phyloP scores from a whole-genome alignment of 768 basidiomycete species.

The Porpolomopsis calyptriformis region DNA sequence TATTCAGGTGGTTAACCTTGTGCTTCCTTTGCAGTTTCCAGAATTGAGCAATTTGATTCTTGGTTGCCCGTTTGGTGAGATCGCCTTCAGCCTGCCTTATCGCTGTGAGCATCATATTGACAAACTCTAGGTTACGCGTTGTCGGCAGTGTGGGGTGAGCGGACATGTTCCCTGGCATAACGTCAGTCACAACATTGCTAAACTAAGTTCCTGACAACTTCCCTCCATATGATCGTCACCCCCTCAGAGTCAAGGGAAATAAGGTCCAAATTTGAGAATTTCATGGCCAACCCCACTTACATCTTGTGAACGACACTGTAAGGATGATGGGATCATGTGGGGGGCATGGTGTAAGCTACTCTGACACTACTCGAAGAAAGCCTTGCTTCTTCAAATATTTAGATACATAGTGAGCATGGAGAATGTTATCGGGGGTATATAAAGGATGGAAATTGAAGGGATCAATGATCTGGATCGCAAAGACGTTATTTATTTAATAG shows the following conservation, averaged over 20 bases:
- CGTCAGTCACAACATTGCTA: too few species aligned
- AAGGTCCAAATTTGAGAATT: too few species aligned
- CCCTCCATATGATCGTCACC: too few species aligned
- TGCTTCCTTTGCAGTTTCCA: background rate
- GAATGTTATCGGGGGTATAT: background rate
- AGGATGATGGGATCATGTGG: too few species aligned
- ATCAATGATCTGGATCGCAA: background rate
- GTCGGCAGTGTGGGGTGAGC: too few species aligned
- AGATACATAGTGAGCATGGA: background rate
- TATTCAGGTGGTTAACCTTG: background rate
- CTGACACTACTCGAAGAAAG: background rate
- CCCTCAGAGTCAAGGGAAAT: too few species aligned
- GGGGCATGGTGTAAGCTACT: too few species aligned
- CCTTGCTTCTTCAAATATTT: background rate
- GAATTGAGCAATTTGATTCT: background rate
- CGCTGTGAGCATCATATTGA: background rate
- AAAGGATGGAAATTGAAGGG: background rate
- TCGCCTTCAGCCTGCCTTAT: background rate
- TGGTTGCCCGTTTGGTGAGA: background rate
- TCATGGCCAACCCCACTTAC: too few species aligned
- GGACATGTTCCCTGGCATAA: too few species aligned
- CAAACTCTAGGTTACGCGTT: background rate
- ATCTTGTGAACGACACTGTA: too few species aligned
- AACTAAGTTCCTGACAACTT: too few species aligned
- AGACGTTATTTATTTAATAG: too few species aligned